Percentiles rank a stretch among this genome's conserved stretches.
Conservation (phyloP, 2,329 filamentous ascomycete species). For the Sclerotiophoma versabilis region DNA sequence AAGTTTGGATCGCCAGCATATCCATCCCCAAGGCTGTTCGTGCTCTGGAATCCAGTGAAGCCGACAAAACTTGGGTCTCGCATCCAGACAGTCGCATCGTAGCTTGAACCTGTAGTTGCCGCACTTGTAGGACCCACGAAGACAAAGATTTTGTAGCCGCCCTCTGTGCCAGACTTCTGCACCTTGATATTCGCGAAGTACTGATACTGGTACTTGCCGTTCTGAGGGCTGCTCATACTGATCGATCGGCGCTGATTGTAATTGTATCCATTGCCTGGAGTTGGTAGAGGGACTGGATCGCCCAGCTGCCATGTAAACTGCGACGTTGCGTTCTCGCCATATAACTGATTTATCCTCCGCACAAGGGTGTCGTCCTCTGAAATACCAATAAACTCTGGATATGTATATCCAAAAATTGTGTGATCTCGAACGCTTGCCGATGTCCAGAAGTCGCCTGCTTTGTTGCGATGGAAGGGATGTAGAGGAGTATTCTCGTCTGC, state of each 20-base stretch:
- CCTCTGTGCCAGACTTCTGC: constrained; percentile 65
- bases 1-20: background rate
- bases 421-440: constrained; percentile 68
- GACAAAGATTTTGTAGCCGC: constrained; percentile 70
- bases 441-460: constrained; percentile 70
- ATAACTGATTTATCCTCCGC: constrained; percentile 66
- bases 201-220: constrained; percentile 46
- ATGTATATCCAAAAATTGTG: constrained; percentile 74
- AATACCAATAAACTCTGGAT: constrained; percentile 65
- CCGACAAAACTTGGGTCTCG: constrained; percentile 65
- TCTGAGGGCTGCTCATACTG: constrained; percentile 7
- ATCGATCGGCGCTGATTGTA: constrained; percentile 15
- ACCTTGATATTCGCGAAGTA: constrained; percentile 74
- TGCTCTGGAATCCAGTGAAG: constrained; percentile 58
- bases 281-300: background rate
- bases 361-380: constrained; percentile 52
- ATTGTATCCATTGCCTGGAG: background rate
- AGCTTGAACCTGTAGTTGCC: constrained; percentile 53
- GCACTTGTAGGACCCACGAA: constrained; percentile 66
- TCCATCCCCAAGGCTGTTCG: constrained; percentile 26
- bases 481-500: constrained; percentile 65
- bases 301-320: constrained; percentile 17
- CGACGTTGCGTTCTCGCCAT: constrained; percentile 55
- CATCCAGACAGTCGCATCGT: constrained; percentile 61
- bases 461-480: constrained; percentile 70